Evolutionary conservation across 2,329 filamentous ascomycete genomes (phyloP), one percentile per base, ranked within the genome.

Genomic region (Thelonectria olida): DNA sequence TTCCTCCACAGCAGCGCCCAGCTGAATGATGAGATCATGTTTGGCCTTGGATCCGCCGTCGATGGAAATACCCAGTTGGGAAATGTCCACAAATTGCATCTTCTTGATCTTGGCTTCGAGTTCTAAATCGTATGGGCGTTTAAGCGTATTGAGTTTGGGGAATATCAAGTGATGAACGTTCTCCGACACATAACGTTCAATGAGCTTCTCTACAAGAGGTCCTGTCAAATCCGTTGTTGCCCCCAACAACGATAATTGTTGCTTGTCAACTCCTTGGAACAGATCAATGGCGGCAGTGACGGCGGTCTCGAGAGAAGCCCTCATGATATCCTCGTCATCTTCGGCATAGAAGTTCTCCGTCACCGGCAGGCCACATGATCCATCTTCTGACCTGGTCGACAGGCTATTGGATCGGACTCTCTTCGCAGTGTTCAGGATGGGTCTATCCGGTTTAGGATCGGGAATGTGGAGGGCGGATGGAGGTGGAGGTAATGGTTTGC

Each of bases 241-340:
- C 17, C 94, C 96, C 5, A 99, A 84, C 34, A 97, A 84, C 3
- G 95, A 97, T 25, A 99, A 82, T 72, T 98, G 96, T 71, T 97
- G 92, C 75, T 97, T 97, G 75, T 99, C 96, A 6, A 99, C 95
- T 61, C 90, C 89, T 72, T 98, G 95, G 68, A 99, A 99, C 1
- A 98, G 84, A 72, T 99, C 96, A 67, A 99, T 98, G 0, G 94
- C 96, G 9, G 92, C 88, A 9, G 93, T 97, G 10, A 99, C 92
- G 2, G 95, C 94, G 2, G 92, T 96, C 78, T 99, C 96, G 13
- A 98, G 81, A 15, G 93, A 93, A 20, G 89, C 89, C 57, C 95
- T 86, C 90, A 99, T 95, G 27, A 93, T 84, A 67, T 96, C 91
- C 75, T 98, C 96, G 67, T 97, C 94, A 61, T 97, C 93, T 69